Evolutionary conservation across 1,284 basidiomycete species (phyloP).

Genomic region (Pyrrhoderma lamaoense): DNA sequence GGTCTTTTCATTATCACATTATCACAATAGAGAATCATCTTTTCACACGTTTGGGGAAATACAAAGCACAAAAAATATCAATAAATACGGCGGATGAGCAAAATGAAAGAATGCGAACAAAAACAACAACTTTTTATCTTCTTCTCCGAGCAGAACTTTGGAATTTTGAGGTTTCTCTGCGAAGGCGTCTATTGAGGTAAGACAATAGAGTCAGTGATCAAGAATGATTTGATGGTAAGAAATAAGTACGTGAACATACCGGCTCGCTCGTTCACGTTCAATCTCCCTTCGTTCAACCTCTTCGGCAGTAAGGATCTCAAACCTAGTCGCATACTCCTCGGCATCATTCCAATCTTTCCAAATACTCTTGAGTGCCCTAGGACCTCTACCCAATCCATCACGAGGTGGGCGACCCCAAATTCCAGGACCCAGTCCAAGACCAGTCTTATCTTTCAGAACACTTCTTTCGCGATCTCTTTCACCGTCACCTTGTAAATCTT

Average conservation of each 20-base stretch:
- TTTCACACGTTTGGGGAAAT: too few relatives aligned
- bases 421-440: slow-evolving; percentile 48
- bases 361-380: slow-evolving; percentile 77
- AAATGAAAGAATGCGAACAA: neutral
- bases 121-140: slow-evolving; percentile 25
- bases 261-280: slow-evolving; percentile 74
- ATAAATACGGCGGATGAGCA: neutral
- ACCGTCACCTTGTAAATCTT: slow-evolving; percentile 22
- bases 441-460: slow-evolving; percentile 70
- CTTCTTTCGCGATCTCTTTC: slow-evolving; percentile 36
- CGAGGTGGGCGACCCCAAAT: slow-evolving; percentile 57
- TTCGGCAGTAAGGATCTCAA: slow-evolving; percentile 81
- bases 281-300: slow-evolving; percentile 86
- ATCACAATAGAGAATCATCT: too few relatives aligned
- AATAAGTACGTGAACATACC: slow-evolving; percentile 32
- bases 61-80: neutral
- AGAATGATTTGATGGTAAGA: slow-evolving; percentile 14
- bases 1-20: too few relatives aligned
- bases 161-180: slow-evolving; percentile 71
- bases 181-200: slow-evolving; percentile 57
- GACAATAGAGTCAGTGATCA: neutral
- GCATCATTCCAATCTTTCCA: slow-evolving; percentile 95
- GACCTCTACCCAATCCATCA: slow-evolving; percentile 57
- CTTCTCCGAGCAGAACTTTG: slow-evolving; percentile 47
- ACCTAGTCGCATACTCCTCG: slow-evolving; percentile 85